Base-by-base conservation (phyloP, 306 rosid genomes). In the Acacia acuminata region DNA sequence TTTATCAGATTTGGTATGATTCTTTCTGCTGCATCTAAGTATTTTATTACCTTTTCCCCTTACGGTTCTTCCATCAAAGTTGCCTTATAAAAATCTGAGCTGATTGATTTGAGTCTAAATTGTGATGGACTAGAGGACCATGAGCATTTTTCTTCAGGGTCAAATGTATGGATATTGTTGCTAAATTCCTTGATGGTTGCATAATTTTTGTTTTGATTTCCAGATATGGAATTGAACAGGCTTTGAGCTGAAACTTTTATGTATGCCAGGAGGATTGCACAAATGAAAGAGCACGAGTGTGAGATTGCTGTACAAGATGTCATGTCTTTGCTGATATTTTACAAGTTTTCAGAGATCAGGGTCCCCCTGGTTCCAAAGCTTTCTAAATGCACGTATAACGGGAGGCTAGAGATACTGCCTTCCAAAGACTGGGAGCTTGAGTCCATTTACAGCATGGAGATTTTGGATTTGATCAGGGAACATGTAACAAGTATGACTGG, bases 371-470 rank as follows among this genome's bases (percentile, higher is more conserved):
- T 94, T 82, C 98, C 99, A 53, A 94, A 85, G 78, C 94, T 94
- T 56, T 96, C 97, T 67, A 88, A 87, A 61, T 96, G 97, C 87
- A 79, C 91, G 60, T 96, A 96, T 9, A 94, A 96, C 76, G 90
- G 92, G 32, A 92, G 99, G 85, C 88, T 96, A 69, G 99, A 96
- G 89, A 94, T 96, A 80, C 82, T 87, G 83, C 99, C 98, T 77
- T 83, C 98, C 74, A 96, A 90, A 85, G 94, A 96, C 84, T 96
- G 96, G 96, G 98, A 89, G 81, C 94, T 96, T 9, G 97, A 96
- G 84, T 94, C 99, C 47, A 89, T 94, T 79, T 85, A 92, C 79
- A 87, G 87, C 82, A 74, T 82, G 66, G 99, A 89, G 81, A 91
- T 90, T 79, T 85, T 96, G 88, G 91, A 91, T 81, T 89, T 94